Conservation (phyloP, 768 basidiomycete species). For the Boletellus ananas region DNA sequence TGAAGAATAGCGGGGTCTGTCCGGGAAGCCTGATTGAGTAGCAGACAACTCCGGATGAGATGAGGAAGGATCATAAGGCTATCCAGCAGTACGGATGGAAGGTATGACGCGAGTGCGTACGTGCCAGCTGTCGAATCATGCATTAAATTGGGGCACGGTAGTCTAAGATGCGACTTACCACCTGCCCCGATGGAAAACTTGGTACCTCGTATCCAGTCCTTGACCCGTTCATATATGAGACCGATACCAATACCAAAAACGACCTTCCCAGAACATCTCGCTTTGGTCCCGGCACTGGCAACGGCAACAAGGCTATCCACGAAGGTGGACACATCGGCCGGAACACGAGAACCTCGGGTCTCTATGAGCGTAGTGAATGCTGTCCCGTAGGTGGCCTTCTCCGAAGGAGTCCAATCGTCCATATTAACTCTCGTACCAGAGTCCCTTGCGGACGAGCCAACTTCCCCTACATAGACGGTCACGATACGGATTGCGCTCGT, state of each 20-base stretch:
- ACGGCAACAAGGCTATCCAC: constrained; percentile 56
- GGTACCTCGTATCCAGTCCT: constrained; percentile 61
- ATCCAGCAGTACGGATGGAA: constrained; percentile 65
- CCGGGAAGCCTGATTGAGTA: constrained; percentile 46
- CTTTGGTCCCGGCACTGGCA: constrained; percentile 51
- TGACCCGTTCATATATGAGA: constrained; percentile 34
- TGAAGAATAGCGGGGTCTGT: constrained; percentile 32
- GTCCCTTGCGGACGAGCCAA: constrained; percentile 29
- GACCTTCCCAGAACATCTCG: constrained; percentile 34
- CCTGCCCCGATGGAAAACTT: constrained; percentile 75
- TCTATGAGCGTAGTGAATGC: constrained; percentile 55
- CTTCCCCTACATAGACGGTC: constrained; percentile 67
- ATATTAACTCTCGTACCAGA: constrained; percentile 45
- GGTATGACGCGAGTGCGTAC: constrained; percentile 64
- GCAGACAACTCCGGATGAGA: constrained; percentile 55
- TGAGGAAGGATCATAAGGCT: constrained; percentile 63
- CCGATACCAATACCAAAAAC: constrained; percentile 47
- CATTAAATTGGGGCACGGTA: constrained; percentile 2
- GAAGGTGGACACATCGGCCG: constrained; percentile 54
- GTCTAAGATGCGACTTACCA: constrained; percentile 43
- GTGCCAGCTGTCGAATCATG: constrained; percentile 51
- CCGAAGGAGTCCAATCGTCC: constrained; percentile 71
- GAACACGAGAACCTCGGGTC: constrained; percentile 44
- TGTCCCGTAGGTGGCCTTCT: constrained; percentile 67
- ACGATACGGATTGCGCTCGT: constrained; percentile 54